Conservation (phyloP, 2,329 filamentous ascomycete genomes). For the Aspergillus pseudotamarii region DNA sequence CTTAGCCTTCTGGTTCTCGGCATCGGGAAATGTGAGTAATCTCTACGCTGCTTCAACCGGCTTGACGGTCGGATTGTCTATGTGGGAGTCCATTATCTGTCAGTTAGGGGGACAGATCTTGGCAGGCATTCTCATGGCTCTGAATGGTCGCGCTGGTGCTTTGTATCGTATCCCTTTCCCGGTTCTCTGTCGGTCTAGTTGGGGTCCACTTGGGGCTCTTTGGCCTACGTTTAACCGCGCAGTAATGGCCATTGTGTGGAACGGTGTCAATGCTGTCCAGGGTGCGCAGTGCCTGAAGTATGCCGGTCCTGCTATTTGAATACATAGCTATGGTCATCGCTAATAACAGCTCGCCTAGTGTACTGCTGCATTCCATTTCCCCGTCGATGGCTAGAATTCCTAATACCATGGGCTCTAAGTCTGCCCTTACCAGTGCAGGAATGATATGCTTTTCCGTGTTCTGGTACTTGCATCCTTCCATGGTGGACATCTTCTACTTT, state of each 20-base stretch:
- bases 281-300: constrained; percentile 43
- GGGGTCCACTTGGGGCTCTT: constrained; percentile 49
- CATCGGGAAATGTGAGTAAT: constrained; percentile 41
- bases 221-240: constrained; percentile 46
- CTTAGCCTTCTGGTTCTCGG: constrained; percentile 48
- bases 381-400: constrained; percentile 44
- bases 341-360: constrained; percentile 18
- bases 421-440: constrained; percentile 43
- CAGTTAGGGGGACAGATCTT: constrained; percentile 47
- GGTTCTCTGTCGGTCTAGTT: constrained; percentile 46
- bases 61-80: constrained; percentile 48
- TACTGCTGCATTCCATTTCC: constrained; percentile 48
- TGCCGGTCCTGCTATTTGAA: neutral
- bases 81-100: constrained; percentile 54
- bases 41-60: constrained; percentile 45
- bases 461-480: constrained; percentile 28
- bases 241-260: constrained; percentile 52
- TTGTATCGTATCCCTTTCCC: constrained; percentile 50
- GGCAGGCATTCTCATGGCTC: constrained; percentile 34
- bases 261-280: constrained; percentile 45
- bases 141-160: constrained; percentile 49
- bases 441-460: constrained; percentile 49
- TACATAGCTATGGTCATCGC: neutral
- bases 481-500: neutral
- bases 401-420: constrained; percentile 44